Conservation (phyloP, 805 yeast genomes). For the Pichia ethanolica region DNA sequence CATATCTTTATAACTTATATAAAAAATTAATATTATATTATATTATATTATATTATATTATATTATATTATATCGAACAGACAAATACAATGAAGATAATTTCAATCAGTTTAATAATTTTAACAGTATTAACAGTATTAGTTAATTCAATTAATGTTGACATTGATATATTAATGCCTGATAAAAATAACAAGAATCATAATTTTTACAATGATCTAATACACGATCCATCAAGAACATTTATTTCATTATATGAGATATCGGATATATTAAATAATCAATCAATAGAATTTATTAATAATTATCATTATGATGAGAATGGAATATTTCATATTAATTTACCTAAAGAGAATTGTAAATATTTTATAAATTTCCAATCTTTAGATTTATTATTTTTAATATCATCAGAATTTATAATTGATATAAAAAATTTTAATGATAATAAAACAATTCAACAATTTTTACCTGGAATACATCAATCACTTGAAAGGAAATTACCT, state of each 20-base stretch:
- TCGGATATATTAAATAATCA: too few species aligned
- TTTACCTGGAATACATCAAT: background rate
- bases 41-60: too few species aligned
- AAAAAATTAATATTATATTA: too few species aligned
- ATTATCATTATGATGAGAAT: background rate
- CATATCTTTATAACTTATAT: too few species aligned
- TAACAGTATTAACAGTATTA: background rate
- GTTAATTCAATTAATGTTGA: background rate
- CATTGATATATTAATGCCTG: background rate
- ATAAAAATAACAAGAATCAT: background rate
- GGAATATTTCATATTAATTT: background rate
- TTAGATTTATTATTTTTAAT: background rate
- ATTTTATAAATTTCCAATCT: background rate
- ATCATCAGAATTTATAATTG: background rate
- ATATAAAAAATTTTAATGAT: background rate
- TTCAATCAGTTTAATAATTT: too few species aligned
- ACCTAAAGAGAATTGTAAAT: background rate
- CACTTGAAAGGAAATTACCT: background rate
- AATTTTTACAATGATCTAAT: background rate
- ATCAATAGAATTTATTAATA: background rate
- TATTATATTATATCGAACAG: too few species aligned
- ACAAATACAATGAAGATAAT: too few species aligned
- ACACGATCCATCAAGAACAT: background rate
- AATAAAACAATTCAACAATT: background rate
- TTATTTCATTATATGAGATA: background rate